A percentile compares a stretch with the other conserved stretches of the same genome.
phyloP scores from a whole-genome alignment of 73 alveolate species.

The Durusdinium trenchii region DNA sequence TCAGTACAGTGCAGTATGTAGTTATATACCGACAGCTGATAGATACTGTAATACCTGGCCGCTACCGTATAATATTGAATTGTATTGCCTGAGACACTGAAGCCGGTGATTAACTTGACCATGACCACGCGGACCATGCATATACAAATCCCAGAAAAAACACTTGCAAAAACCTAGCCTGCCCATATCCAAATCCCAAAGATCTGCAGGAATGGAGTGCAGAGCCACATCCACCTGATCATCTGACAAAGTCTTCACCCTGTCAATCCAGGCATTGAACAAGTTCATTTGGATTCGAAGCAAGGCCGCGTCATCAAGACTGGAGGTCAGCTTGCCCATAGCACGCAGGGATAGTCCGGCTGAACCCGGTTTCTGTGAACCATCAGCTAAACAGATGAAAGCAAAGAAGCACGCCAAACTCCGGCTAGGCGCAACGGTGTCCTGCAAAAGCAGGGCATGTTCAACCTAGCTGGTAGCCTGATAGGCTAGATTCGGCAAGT shows the following conservation, averaged over 20 bases:
- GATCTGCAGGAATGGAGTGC: not conserved
- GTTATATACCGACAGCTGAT: not conserved
- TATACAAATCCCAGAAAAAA: not conserved
- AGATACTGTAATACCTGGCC: not conserved
- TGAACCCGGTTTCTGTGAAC: too few relatives aligned
- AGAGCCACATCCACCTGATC: not conserved
- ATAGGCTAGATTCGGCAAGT: too few relatives aligned
- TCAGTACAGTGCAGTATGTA: not conserved
- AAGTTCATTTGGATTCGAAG: not conserved
- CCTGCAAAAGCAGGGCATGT: too few relatives aligned
- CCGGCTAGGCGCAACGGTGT: not conserved
- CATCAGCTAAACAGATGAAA: not conserved
- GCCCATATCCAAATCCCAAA: not conserved
- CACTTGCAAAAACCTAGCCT: not conserved
- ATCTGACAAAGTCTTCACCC: not conserved
- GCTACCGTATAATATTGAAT: not conserved
- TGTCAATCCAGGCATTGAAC: not conserved
- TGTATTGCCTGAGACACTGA: not conserved
- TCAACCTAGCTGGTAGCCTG: too few relatives aligned
- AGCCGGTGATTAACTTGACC: not conserved
- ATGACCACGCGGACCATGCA: not conserved
- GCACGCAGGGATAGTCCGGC: not conserved
- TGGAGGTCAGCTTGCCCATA: too few relatives aligned
- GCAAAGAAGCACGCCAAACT: not conserved
- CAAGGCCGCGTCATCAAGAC: not conserved